These are phyloP conservation scores for Dipteronia sinensis DNA, from an alignment of 345 rosid species.

Conservation along the genomic window DNA sequence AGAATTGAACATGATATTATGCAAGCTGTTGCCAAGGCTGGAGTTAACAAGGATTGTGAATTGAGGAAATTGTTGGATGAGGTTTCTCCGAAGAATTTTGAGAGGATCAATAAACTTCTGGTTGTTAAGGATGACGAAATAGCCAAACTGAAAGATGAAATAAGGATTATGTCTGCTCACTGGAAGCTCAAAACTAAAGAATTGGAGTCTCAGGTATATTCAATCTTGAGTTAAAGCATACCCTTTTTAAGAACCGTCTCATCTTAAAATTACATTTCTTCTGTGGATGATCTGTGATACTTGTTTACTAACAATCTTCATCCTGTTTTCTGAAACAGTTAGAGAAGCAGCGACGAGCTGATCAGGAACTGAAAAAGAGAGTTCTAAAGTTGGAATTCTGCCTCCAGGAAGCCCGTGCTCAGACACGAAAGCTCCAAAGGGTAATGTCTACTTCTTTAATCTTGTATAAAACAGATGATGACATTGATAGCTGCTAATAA, in stretches of 20 bases:
- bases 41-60: slow-evolving; percentile 54
- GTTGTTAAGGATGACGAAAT: slow-evolving; percentile 70
- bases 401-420: slow-evolving; percentile 86
- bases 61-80: slow-evolving; percentile 56
- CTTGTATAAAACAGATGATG: background rate
- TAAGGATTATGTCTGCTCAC: slow-evolving; percentile 73
- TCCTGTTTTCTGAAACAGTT: slow-evolving; percentile 46
- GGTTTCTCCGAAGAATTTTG: slow-evolving; percentile 69
- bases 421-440: slow-evolving; percentile 79
- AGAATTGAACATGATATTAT: slow-evolving; percentile 70
- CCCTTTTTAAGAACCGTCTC: background rate
- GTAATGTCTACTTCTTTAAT: slow-evolving; percentile 32
- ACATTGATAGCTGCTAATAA: background rate
- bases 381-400: slow-evolving; percentile 89
- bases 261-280: background rate
- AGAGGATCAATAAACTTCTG: slow-evolving; percentile 61
- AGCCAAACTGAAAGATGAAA: slow-evolving; percentile 68
- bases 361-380: slow-evolving; percentile 85
- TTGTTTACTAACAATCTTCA: slow-evolving; percentile 16
- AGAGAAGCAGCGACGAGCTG: slow-evolving; percentile 79
- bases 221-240: background rate
- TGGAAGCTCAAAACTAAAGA: slow-evolving; percentile 87
- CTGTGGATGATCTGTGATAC: background rate
- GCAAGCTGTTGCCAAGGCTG: slow-evolving; percentile 59
- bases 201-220: slow-evolving; percentile 72